Percentiles rank a stretch among this genome's conserved stretches.
Conservation (phyloP, 495 filamentous ascomycete genomes). For the Filosporella fistucella region DNA sequence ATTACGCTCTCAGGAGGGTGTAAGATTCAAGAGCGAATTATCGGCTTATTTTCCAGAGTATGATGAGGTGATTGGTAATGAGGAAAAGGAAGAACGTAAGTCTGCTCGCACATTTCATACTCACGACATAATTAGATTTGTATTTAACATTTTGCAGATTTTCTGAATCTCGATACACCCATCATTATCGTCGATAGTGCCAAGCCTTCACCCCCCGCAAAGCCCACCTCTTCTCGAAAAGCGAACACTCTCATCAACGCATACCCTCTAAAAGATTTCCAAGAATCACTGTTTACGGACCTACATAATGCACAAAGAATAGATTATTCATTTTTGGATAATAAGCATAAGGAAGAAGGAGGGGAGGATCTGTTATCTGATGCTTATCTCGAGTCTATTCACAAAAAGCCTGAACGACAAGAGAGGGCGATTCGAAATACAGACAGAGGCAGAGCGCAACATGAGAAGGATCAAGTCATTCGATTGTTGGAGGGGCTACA, state of each 20-base stretch:
- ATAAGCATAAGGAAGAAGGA: constrained; percentile 32
- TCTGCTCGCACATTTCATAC: constrained; percentile 5
- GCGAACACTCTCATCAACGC: constrained; percentile 19
- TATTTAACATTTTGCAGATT: constrained; percentile 33
- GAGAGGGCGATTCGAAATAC: constrained; percentile 93
- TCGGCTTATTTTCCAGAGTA: constrained; percentile 86
- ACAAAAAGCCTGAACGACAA: constrained; percentile 75
- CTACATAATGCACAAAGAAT: constrained; percentile 49
- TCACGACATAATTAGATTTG: constrained; percentile 6
- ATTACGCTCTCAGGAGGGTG: constrained; percentile 49
- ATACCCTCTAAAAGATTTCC: constrained; percentile 40
- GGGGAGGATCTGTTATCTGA: constrained; percentile 67
- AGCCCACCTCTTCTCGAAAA: constrained; percentile 24
- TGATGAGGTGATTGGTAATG: constrained; percentile 82
- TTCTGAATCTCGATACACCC: constrained; percentile 55
- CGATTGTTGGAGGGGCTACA: constrained; percentile 81
- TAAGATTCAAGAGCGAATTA: constrained; percentile 79
- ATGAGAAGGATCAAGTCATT: constrained; percentile 85
- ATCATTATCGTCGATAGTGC: constrained; percentile 48
- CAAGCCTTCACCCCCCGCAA: constrained; percentile 21
- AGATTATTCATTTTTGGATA: constrained; percentile 49
- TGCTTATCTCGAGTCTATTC: constrained; percentile 58
- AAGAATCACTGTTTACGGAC: constrained; percentile 39
- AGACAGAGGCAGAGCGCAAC: constrained; percentile 85
- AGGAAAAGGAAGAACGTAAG: constrained; percentile 71